These are phyloP conservation scores for Ochromonas danica DNA, from an alignment of 108 stramenopile genomes.

Conservation along the genomic window DNA sequence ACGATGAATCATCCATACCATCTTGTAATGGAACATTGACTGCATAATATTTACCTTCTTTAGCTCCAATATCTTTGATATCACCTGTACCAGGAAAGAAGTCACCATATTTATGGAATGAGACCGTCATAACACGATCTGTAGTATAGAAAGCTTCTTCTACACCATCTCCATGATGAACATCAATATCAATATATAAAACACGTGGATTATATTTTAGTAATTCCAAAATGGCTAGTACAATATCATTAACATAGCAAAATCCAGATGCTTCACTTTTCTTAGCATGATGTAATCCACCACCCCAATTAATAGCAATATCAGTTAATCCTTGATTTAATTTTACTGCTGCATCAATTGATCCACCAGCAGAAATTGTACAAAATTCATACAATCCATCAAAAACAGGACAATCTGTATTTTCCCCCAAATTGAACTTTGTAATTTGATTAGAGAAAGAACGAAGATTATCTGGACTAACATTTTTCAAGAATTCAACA, in stretches of 20 bases:
- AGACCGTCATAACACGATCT: conserved; percentile 98
- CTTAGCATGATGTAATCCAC: conserved; percentile 99
- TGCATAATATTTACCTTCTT: conserved; percentile 82
- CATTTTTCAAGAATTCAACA: conserved; percentile 79
- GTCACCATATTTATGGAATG: conserved; percentile 90
- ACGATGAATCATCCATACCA: conserved; percentile 91
- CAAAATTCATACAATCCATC: conserved; percentile 97
- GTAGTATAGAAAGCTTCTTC: conserved; percentile 99
- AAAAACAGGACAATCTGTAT: conserved; percentile 97
- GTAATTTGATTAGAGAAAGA: conserved; percentile 68
- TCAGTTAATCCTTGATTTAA: conserved; percentile 86
- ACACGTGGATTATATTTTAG: conserved; percentile 97
- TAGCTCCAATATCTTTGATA: conserved; percentile 89
- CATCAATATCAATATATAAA: conserved; percentile 99
- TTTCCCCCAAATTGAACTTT: conserved; percentile 90
- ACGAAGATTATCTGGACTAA: conserved; percentile 85
- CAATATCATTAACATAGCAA: conserved; percentile 91
- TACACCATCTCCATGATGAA: conserved; percentile 98
- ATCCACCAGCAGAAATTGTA: conserved; percentile 87
- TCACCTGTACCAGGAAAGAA: conserved; percentile 65
- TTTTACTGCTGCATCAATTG: conserved; percentile 91
- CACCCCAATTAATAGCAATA: conserved; percentile 97
- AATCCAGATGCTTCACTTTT: conserved; percentile 86
- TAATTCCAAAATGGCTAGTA: conserved; percentile 96
- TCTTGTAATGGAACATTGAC: conserved; percentile 95